Base-by-base conservation (phyloP, 441 rosid species). In the Dalechampia spathulata region DNA sequence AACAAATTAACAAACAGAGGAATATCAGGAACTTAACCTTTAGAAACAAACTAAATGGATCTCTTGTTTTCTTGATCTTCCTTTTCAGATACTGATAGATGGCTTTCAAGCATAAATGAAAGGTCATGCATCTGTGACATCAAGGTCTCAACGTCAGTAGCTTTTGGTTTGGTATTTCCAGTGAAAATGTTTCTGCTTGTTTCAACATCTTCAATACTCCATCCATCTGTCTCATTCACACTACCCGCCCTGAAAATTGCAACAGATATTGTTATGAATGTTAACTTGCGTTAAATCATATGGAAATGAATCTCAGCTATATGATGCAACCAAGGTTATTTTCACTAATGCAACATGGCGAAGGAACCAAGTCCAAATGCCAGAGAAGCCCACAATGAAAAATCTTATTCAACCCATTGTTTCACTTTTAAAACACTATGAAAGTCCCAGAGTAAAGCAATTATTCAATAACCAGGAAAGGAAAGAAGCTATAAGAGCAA, bases 81-180 rank as follows among this genome's bases (percentile, higher is more conserved):
- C 42, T 66, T 47, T 55, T 69, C 71, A n/a, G 96, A 87, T 22
- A 82, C 41, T 22, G 87, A 75, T 49, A 83, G 90, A 62, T 75
- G 57, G 44, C 60, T 82, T 47, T 75, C 87, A 6, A 85, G 82
- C 95, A 86, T 87, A 73, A 91, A 87, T 6, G 90, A 83, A 45
- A 91, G 90, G 70, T 86, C 96, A 62, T 81, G 92, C 93, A 82
- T 86, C 77, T 82, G 84, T 40, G 87, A 79, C 66, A 85, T 75
- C 57, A 85, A 59, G 40, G 41, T 73, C 68, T 81, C 82, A 22
- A 69, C 74, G 16, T 62, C 72, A 55, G 74, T 70, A 19, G 58
- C 36, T 56, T 66, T 70, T 55, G 81, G 63, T 36, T 65, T 49
- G 26, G 50, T 22, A 19, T 60, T 62, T 61, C 25, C 63, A 52